Conservation (phyloP, 495 filamentous ascomycete genomes). For the Lasiosphaeria ovina region DNA sequence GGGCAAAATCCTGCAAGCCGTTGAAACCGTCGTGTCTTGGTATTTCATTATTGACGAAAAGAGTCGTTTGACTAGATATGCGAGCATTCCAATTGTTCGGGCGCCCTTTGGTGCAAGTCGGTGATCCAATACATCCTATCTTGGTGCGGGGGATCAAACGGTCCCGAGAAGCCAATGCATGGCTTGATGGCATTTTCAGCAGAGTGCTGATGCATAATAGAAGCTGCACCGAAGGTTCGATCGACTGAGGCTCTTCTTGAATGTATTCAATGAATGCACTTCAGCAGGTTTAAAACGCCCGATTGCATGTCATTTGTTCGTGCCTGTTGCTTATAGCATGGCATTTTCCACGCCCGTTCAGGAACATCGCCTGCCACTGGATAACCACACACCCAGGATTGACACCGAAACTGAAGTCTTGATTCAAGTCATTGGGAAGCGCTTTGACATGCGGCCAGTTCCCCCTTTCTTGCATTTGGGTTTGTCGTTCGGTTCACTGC, state of each 20-base stretch:
- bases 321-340: too few species aligned
- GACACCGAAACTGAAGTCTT: too few species aligned
- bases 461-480: too few species aligned
- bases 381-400: too few species aligned
- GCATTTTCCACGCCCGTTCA: too few species aligned
- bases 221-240: constrained; percentile 9
- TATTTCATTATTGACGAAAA: neutral
- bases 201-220: neutral
- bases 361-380: neutral
- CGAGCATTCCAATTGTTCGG: too few species aligned
- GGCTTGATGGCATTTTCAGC: neutral
- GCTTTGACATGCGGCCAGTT: too few species aligned
- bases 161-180: constrained; percentile 2
- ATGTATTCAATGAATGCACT: too few species aligned
- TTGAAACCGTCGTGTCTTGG: neutral
- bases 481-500: neutral
- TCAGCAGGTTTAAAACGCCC: too few species aligned
- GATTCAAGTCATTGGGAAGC: too few species aligned
- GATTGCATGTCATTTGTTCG: too few species aligned
- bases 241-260: too few species aligned
- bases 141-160: constrained; percentile 17
- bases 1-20: neutral
- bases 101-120: neutral
- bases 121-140: neutral
- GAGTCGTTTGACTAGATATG: neutral